Evolutionary conservation across 306 rosid genomes (phyloP), one percentile per base, ranked within the genome.

Genomic region (Prunus kanzakura): DNA sequence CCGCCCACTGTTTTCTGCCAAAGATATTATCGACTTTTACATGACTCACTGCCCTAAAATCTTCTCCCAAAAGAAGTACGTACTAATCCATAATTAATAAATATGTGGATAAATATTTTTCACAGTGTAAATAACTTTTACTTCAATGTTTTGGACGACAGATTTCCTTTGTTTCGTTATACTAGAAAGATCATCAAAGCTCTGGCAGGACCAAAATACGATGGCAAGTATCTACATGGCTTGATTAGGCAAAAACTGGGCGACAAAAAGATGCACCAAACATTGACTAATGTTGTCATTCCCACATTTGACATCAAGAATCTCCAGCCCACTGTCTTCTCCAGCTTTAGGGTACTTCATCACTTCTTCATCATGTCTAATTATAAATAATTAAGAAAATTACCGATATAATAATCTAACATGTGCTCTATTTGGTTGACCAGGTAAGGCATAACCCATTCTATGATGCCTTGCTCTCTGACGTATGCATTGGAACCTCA

Each of bases 291-390:
- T 25, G 78, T 88, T 13, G 87, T 79, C 30, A 80, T 89, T 74
- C 89, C 94, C 2, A 58, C 87, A 7, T 89, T 89, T 43, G 96
- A 91, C 58, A 87, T 91, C 18, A 89, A 86, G 82, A 58, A 58
- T 16, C 62, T 89, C 77, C 93, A 87, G 46, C 91, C 93, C n/a
- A 76, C 75, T 8, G 54, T 91, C 76, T 91, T 91, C 78, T 87
- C 96, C 4, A 76, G 83, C 45, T 89, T 82, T 76, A 83, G 66
- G 89, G 89, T 85, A 29, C 45, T 22, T 60, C 15, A 56, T 25
- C 43, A 47, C 19, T 12, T 60, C 64, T 12, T 12, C 13, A 13
- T 23, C 64, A 25, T 4, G 15, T 10, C 29, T 22, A 20, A 56
- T 6, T 38, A 38, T 19, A 56, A n/a, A 9, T 56, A 20, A n/a